Percentiles rank a stretch among this genome's conserved stretches.
Evolutionary conservation across 2,329 filamentous ascomycete species (phyloP).

Genomic region (Verticillium isaacii): DNA sequence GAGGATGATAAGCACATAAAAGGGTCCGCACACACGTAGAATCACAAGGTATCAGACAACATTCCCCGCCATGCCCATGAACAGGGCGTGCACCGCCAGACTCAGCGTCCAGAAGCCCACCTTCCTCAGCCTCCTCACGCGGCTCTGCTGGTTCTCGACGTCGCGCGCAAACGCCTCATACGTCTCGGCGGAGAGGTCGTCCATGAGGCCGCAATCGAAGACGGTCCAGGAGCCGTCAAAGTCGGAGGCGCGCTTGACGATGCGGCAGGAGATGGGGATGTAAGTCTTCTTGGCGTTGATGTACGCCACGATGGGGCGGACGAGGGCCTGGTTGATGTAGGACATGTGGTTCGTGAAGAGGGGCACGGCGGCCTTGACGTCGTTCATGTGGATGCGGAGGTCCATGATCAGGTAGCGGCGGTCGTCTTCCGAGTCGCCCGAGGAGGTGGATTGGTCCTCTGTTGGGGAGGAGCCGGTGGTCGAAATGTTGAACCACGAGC

Average conservation of each 20-base stretch:
- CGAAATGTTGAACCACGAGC: conserved; percentile 6
- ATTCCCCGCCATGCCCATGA: conserved; percentile 91
- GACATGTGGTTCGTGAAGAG: conserved; percentile 88
- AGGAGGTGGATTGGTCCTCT: conserved; percentile 8
- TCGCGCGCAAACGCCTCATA: conserved; percentile 92
- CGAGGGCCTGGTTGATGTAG: conserved; percentile 92
- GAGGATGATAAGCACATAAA: background rate
- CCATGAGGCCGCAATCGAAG: conserved; percentile 90
- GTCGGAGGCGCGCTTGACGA: conserved; percentile 83
- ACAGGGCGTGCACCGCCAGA: conserved; percentile 85
- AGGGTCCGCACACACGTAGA: background rate
- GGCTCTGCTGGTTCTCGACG: conserved; percentile 82
- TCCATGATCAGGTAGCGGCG: conserved; percentile 89
- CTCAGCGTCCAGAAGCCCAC: conserved; percentile 96
- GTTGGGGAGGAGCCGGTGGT: background rate
- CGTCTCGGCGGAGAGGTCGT: conserved; percentile 87
- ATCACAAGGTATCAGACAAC: conserved; percentile 37
- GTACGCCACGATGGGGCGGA: conserved; percentile 94
- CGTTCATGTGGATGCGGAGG: conserved; percentile 89
- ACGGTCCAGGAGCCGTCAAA: conserved; percentile 96
- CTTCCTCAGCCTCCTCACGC: conserved; percentile 84
- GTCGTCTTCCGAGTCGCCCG: conserved; percentile 42
- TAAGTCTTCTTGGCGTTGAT: conserved; percentile 95
- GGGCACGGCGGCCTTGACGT: conserved; percentile 87
- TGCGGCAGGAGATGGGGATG: conserved; percentile 90